These are phyloP conservation scores for Prunella vulgaris DNA, from an alignment of 257 asterid genomes.

Conservation along the genomic window DNA sequence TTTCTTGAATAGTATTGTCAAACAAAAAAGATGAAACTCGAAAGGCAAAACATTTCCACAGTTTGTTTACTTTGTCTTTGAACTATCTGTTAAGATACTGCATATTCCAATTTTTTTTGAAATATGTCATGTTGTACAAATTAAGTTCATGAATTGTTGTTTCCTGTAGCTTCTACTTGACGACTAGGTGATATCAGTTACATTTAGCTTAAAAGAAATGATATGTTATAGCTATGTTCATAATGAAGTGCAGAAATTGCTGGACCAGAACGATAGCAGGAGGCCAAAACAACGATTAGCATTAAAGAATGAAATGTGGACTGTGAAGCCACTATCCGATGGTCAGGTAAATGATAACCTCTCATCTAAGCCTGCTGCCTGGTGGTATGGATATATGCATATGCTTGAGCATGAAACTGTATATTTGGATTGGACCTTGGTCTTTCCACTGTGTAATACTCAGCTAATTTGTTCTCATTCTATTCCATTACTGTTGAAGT, in stretches of 20 bases:
- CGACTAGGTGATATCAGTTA: neutral
- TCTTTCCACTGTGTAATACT: slow-evolving; percentile 1
- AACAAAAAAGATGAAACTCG: neutral
- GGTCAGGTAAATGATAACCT: slow-evolving; percentile 66
- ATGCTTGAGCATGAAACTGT: slow-evolving; percentile 14
- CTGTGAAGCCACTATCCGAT: slow-evolving; percentile 75
- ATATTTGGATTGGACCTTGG: slow-evolving; percentile 5
- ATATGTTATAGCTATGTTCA: slow-evolving; percentile 21
- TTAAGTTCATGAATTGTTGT: slow-evolving; percentile 6
- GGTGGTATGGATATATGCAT: neutral
- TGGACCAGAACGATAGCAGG: slow-evolving; percentile 67
- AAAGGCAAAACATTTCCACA: slow-evolving; percentile 13
- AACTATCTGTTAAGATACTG: neutral
- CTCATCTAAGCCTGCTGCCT: neutral
- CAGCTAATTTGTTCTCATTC: slow-evolving; percentile 3
- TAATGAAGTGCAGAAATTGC: slow-evolving; percentile 71
- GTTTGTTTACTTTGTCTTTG: neutral
- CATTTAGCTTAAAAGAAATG: neutral
- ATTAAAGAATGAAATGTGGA: slow-evolving; percentile 89
- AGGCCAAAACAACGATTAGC: slow-evolving; percentile 77
- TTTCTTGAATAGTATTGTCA: slow-evolving; percentile 6
- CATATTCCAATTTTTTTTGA: slow-evolving; percentile 8
- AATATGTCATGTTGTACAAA: neutral
- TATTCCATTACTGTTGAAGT: slow-evolving; percentile 2
- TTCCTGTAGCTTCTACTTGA: slow-evolving; percentile 1